A percentile compares a stretch with the other conserved stretches of the same genome.
Conservation (phyloP, 768 basidiomycete genomes). For the Psilocybe subaeruginosa region DNA sequence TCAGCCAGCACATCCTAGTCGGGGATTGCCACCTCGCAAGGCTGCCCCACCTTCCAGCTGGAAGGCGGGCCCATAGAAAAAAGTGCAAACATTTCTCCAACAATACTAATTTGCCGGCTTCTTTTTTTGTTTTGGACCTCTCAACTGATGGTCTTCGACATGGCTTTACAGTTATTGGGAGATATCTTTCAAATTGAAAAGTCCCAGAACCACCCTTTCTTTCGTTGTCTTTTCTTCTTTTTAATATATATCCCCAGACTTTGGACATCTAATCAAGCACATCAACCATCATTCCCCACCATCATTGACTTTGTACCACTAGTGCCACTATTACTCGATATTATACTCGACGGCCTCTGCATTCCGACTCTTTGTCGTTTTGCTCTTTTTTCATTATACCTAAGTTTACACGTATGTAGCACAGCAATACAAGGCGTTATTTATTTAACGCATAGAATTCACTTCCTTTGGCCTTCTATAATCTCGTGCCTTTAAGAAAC, state of each 20-base stretch:
- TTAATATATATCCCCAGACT: slow-evolving; percentile 24
- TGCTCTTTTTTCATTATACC: slow-evolving; percentile 15
- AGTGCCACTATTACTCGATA: slow-evolving; percentile 20
- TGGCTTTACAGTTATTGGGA: slow-evolving; percentile 8
- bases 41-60: slow-evolving; percentile 67
- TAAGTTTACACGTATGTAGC: slow-evolving; percentile 8
- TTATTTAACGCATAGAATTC: not conserved
- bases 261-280: slow-evolving; percentile 28
- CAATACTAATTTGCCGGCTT: slow-evolving; percentile 1
- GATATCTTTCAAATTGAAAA: slow-evolving; percentile 7
- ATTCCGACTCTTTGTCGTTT: slow-evolving; percentile 3
- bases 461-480: not conserved
- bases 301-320: slow-evolving; percentile 23
- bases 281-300: slow-evolving; percentile 25
- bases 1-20: slow-evolving; percentile 38
- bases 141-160: slow-evolving; percentile 3
- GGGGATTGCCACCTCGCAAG: slow-evolving; percentile 25
- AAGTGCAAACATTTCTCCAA: not conserved
- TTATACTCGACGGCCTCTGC: slow-evolving; percentile 7
- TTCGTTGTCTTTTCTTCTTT: slow-evolving; percentile 8
- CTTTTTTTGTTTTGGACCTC: slow-evolving; percentile 5
- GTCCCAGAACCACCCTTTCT: not conserved
- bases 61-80: slow-evolving; percentile 42
- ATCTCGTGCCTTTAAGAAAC: not conserved
- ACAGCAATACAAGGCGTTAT: not conserved